Evolutionary conservation across 495 filamentous ascomycete species (phyloP).

Genomic region (Aeminium ludgeri): DNA sequence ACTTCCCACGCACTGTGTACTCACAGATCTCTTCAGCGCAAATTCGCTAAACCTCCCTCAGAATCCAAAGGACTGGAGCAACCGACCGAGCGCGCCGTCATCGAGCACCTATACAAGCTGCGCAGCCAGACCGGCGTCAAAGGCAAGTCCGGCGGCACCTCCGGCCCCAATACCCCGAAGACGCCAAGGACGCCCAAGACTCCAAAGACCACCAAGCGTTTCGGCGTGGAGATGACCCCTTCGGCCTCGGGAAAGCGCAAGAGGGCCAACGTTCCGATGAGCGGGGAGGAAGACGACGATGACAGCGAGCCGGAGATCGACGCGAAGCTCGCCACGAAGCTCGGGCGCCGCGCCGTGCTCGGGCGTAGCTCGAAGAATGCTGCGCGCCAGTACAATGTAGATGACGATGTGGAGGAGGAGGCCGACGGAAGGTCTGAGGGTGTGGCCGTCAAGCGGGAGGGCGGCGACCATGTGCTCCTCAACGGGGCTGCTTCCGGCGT

Average conservation of each 20-base stretch:
- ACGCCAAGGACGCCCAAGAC: neutral
- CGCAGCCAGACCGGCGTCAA: neutral
- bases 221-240: neutral
- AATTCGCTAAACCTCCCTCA: no score
- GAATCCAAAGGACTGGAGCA: neutral
- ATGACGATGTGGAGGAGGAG: neutral
- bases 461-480: no score
- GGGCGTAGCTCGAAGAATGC: neutral
- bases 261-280: constrained; percentile 1
- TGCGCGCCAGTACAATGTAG: neutral
- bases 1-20: no score
- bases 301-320: constrained; percentile 1
- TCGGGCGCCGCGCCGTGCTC: neutral
- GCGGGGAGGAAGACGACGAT: constrained; percentile 6
- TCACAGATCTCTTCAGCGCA: no score
- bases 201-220: neutral
- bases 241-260: neutral
- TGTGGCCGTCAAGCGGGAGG: neutral
- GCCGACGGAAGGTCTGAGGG: neutral
- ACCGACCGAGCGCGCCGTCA: neutral
- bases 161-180: neutral
- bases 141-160: neutral
- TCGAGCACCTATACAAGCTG: constrained; percentile 8
- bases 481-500: no score
- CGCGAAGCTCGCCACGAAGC: neutral